Base-by-base conservation (phyloP, 1,139 yeast species). In the Candida tunisiensis region DNA sequence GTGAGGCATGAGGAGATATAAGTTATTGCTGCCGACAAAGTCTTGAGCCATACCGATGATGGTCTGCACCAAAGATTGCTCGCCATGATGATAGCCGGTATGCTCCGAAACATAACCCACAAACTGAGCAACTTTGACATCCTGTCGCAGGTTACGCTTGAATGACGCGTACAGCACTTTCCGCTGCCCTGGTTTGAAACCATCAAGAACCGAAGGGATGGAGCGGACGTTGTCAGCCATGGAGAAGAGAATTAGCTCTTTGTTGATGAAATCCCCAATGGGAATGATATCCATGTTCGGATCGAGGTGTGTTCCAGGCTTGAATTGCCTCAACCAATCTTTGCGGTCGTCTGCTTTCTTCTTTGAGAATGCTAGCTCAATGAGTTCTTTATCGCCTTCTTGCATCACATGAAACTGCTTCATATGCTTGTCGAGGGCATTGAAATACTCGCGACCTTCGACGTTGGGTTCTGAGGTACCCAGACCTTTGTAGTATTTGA, bases 171-270 rank as follows among this genome's bases (percentile, higher is more conserved):
- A 88, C 38, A 91, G 55, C 24, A 88, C 92, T 47, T 91, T 91
- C 45, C 99, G 70, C 53, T 91, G 99, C 36, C 94, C 94, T 1
- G 98, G 99, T 49, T 91, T 91, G 39, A 88, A 70, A 1, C 99
- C 99, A 57, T 91, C 99, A 44, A 88, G 57, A 2, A 83, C 79
- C 4, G 83, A 77, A 1, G 99, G 98, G 43, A 91, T 83, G 1
- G 98, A 88, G 51, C 98, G 72, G 29, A 83, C 70, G 43, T 88
- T 85, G 55, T 91, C 99, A 2, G 96, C 96, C 79, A 91, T 78
- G 11, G 95, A 82, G 48, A 88, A 91, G 29, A 91, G 59, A 51
- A 91, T 91, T 44, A 91, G 65, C 49, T 91, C 99, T 48, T 88
- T 83, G 54, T 91, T 85, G 47, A 91, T 88, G 44, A 91, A 91